Evolutionary conservation across 2,329 filamentous ascomycete genomes (phyloP).

Genomic region (Cladosporium sp.): DNA sequence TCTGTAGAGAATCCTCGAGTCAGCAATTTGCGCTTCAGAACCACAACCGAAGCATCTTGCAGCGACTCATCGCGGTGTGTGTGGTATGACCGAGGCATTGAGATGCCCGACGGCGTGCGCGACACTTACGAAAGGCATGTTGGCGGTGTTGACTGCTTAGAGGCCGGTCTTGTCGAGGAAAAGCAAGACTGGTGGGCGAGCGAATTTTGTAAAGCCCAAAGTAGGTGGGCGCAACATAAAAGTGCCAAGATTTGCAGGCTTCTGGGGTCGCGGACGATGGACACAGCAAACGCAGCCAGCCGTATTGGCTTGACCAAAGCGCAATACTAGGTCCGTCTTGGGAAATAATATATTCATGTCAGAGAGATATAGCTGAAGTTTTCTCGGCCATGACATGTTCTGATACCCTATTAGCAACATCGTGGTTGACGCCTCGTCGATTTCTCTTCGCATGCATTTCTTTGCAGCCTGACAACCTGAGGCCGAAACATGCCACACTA

Average conservation of each 20-base stretch:
- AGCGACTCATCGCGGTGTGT: slow-evolving; percentile 57
- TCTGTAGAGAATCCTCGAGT: slow-evolving; percentile 68
- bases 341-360: too few species aligned
- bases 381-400: too few species aligned
- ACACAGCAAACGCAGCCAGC: background rate
- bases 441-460: too few species aligned
- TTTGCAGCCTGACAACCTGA: too few species aligned
- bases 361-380: too few species aligned
- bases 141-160: slow-evolving; percentile 22
- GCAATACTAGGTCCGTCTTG: too few species aligned
- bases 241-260: slow-evolving; percentile 5
- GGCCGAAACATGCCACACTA: too few species aligned
- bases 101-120: slow-evolving; percentile 15
- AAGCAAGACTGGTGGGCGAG: background rate
- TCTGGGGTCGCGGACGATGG: background rate
- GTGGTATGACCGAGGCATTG: slow-evolving; percentile 1
- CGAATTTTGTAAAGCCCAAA: slow-evolving; percentile 9
- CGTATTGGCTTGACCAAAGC: too few species aligned
- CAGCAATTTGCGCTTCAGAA: slow-evolving; percentile 99
- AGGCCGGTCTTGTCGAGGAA: slow-evolving; percentile 11
- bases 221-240: background rate
- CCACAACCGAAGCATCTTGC: slow-evolving; percentile 97
- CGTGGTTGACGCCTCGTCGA: too few species aligned
- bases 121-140: slow-evolving; percentile 47
- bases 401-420: too few species aligned